Evolutionary conservation across 129 eudicot genomes (phyloP), one percentile per base, ranked within the genome.

Genomic region (Flaveria ramosissima): DNA sequence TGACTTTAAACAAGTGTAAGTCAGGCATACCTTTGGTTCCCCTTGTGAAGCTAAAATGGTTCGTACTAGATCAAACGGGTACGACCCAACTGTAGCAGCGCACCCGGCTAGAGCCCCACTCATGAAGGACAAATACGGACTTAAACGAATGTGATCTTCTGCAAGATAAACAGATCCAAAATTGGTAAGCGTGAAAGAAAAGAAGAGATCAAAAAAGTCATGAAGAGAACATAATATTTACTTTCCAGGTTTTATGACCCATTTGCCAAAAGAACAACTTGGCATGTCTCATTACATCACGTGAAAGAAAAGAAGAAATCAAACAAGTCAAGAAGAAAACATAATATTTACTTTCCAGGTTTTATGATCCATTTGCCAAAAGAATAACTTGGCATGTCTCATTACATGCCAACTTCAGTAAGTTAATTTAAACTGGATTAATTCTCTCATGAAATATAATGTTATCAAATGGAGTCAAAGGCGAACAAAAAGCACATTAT

Each of bases 1-100:
- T 62, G 68, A 26, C 43, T 62, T 23, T 59, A 24, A 10, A 59
- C 36, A 59, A 59, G 7, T 21, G 65, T 59, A 59, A 59, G 32
- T 24, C 65, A 20, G 24, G 10, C 32, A 60, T 87, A 92, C 97
- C 96, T 87, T 92, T 68, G 96, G 97, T 81, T 92, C 97, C 36
- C 97, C 97, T 52, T 92, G 97, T 3, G 97, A 92, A 63, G 97
- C 97, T 89, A 92, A 85, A 75, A 92, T 79, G 52, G 97, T 92
- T 74, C 97, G 73, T 32, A 92, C 15, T 56, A 92, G 87, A 84
- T 92, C 97, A 80, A 92, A 92, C 3, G 97, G 96, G 84, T 92
- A 92, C 6, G 97, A 89, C 12, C 92, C 97, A 64, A 92, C 84
- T 7, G 96, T 92, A 36, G 97, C 96, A 39, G 93, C 97, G 81